A percentile compares a stretch with the other conserved stretches of the same genome.
Conservation (phyloP, 2,329 filamentous ascomycete species). For the Aureobasidium sp. region DNA sequence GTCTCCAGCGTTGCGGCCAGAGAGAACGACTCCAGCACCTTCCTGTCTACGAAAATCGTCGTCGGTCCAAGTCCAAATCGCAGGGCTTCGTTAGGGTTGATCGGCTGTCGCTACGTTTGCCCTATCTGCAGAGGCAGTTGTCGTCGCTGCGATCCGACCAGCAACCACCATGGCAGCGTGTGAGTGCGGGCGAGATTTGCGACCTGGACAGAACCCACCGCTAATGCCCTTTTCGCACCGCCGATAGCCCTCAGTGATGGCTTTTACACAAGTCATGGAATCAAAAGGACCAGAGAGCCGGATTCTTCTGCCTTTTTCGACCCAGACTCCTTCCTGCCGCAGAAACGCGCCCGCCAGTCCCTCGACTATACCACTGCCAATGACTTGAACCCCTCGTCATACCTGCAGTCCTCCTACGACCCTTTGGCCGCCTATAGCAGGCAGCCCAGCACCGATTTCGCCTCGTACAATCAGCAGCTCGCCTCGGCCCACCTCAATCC, state of each 20-base stretch:
- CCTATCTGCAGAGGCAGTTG: background rate
- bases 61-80: background rate
- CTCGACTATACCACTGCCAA: background rate
- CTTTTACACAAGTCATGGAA: background rate
- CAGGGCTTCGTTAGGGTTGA: constrained; percentile 10
- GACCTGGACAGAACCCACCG: background rate
- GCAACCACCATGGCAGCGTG: background rate
- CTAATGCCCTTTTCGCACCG: constrained; percentile 1
- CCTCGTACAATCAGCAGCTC: background rate
- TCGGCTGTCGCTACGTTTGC: background rate
- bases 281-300: constrained; percentile 1
- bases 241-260: background rate
- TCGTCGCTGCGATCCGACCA: background rate
- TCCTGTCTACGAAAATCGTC: background rate
- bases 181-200: constrained; percentile 5
- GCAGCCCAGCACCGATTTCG: background rate
- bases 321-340: background rate
- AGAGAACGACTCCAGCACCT: background rate
- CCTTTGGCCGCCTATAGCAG: constrained; percentile 4
- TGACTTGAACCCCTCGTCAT: constrained; percentile 1
- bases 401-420: constrained; percentile 3
- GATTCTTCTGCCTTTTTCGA: background rate
- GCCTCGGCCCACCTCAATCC: background rate
- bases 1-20: background rate
- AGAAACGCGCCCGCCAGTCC: constrained; percentile 3